These are phyloP conservation scores for Balakata baccata DNA, from an alignment of 345 rosid genomes.

Conservation along the genomic window DNA sequence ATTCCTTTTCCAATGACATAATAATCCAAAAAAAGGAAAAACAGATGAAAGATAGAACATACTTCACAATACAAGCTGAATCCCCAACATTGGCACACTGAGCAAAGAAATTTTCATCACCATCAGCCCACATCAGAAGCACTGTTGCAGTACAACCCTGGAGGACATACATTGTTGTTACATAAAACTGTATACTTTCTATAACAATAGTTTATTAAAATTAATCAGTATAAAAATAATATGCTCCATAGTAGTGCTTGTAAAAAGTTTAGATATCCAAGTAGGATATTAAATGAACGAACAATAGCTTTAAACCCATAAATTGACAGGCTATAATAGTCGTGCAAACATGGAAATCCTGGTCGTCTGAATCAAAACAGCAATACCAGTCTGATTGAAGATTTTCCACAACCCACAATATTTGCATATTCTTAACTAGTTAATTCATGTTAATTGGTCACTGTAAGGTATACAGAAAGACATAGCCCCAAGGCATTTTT, in stretches of 20 bases:
- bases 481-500: background rate
- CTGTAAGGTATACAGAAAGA: background rate
- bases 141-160: slow-evolving; percentile 97
- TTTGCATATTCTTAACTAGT: background rate
- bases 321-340: background rate
- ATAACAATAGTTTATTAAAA: background rate
- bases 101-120: slow-evolving; percentile 48
- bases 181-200: too few relatives aligned
- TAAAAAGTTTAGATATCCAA: background rate
- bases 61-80: slow-evolving; percentile 82
- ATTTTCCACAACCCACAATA: background rate
- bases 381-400: background rate
- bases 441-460: background rate
- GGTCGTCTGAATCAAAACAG: too few relatives aligned
- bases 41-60: slow-evolving; percentile 33
- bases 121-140: slow-evolving; percentile 79
- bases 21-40: background rate
- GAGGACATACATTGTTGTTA: slow-evolving; percentile 15
- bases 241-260: background rate
- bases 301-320: background rate
- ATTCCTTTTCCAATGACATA: background rate
- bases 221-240: background rate
- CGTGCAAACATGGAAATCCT: too few relatives aligned
- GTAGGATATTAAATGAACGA: background rate
- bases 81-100: slow-evolving; percentile 98